Base-by-base conservation (phyloP, 106 monocot genomes). In the Dioscorea alata region DNA sequence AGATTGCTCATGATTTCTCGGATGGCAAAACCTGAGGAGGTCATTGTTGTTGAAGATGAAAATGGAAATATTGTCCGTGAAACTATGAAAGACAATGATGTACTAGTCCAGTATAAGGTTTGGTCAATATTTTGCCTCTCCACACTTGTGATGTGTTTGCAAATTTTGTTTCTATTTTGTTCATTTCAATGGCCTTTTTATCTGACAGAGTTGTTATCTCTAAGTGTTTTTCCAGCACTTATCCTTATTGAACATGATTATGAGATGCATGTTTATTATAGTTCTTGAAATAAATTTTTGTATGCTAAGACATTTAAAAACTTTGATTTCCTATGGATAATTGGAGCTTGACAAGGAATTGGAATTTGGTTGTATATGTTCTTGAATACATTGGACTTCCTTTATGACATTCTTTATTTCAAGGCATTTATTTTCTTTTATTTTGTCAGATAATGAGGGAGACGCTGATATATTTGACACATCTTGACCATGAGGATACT, bases 21-120 rank as follows among this genome's bases (percentile, higher is more conserved):
- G 13, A 99, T 99, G 99, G 99, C 99, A 50, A 99, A 99, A 56
- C 99, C 99, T 51, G 99, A 99, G 68, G 99, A 99, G 72, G 93
- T 99, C 74, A 59, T 99, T 17, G 93, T 99, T 71, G 99, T 99
- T 68, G 99, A 99, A 76, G 99, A 99, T 80, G 99, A 99, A 81
- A 99, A 99, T 85, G 99, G 99, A 2, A 99, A 99, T 63, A 99
- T 99, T 71, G 99, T 99, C 19, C 92, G 99, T 49, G 99, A 99
- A 80, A 99, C 99, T 33, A 81, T 99, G 93, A 99, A 93, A 70
- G 99, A 99, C 74, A 89, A 93, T 72, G 99, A 99, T 76, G 93
- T 99, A 35, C 99, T 99, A 71, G 90, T 99, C 54, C 99, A 99
- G 65, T 99, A 99, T 70, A 99, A 99, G 93, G 99, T 85, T 64